These are phyloP conservation scores for Ganoderma boninense DNA, from an alignment of 1,284 basidiomycete genomes.

Conservation along the genomic window DNA sequence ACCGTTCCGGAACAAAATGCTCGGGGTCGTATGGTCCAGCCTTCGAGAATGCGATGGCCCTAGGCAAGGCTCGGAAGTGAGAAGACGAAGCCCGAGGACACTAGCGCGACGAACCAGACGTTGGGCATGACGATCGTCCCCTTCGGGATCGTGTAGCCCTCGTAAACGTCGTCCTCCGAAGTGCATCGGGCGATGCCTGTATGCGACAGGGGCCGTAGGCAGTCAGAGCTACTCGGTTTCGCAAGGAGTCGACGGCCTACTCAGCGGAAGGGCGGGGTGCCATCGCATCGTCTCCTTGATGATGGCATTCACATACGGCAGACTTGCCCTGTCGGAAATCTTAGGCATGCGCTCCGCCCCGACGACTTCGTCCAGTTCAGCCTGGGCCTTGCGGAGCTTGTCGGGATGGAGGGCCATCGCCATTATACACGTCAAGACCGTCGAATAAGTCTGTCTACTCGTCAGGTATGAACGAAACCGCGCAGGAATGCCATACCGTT, in stretches of 20 bases:
- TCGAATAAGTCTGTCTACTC: constrained; percentile 22
- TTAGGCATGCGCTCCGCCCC: constrained; percentile 39
- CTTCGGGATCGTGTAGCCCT: constrained; percentile 31
- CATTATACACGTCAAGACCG: constrained; percentile 34
- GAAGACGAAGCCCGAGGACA: no score
- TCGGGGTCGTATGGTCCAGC: constrained; percentile 33
- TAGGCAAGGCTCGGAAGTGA: constrained; percentile 1
- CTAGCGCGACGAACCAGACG: constrained; percentile 21
- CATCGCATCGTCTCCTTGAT: constrained; percentile 38
- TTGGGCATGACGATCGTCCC: constrained; percentile 31
- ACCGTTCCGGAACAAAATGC: constrained; percentile 39
- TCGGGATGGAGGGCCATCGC: constrained; percentile 33
- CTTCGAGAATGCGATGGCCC: constrained; percentile 36
- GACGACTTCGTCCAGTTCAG: constrained; percentile 41
- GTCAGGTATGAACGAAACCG: not conserved
- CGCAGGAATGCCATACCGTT: constrained; percentile 15
- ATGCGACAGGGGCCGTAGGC: not conserved
- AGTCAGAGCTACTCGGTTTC: not conserved
- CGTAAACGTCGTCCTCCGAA: constrained; percentile 29
- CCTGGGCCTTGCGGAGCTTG: constrained; percentile 37
- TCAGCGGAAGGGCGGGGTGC: constrained; percentile 12
- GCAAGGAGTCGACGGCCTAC: not conserved
- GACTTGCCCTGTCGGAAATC: constrained; percentile 37
- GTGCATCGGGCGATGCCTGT: constrained; percentile 27
- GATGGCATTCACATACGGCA: constrained; percentile 43